Base-by-base conservation (phyloP, 805 yeast genomes). In the Wickerhamomyces queroliae region DNA sequence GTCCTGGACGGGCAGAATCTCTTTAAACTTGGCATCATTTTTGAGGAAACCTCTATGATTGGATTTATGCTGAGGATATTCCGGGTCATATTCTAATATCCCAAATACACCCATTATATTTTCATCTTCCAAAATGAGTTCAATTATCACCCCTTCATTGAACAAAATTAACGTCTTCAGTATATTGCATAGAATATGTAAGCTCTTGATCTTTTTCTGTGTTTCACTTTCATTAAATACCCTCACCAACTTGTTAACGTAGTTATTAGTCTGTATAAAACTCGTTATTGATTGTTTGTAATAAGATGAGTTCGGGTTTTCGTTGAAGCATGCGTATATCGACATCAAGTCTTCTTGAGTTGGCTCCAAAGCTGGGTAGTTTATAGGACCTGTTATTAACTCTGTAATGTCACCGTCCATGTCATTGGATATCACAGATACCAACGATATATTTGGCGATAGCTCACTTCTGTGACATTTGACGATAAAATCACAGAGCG, bases 61-160 rank as follows among this genome's bases (percentile, higher is more conserved):
- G 4, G 96, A 87, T 59, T 87, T 89, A 47, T 72, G 70, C 12
- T 70, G 69, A 1, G 96, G 96, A 52, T 74, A 87, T 41, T 86
- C 95, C 0, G 93, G 84, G 58, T 93, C 97, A 59, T 88, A 83
- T 59, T 93, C 99, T 35, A 91, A 62, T 11, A 88, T 83, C 1
- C 96, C 95, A 11, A 82, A 73, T 4, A 87, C 63, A 1, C 84
- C 83, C 50, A 68, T 53, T 34, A 81, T 68, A 30, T 66, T 52
- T 7, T 67, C 69, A 44, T 78, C 83, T 12, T 68, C 69, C 3
- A 80, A 62, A 43, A 84, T 65, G n/a, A 65, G 49, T 39, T 82
- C 87, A 34, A 82, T 57, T 5, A 84, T 67, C 12, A 66, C 61
- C 22, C 74, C 64, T 47, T 90, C 96, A 52, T 85, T 87, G 61